Percentiles rank a stretch among this genome's conserved stretches.
These are phyloP conservation scores for Penicillium glabrum DNA, from an alignment of 2,329 filamentous ascomycete genomes.

Conservation along the genomic window DNA sequence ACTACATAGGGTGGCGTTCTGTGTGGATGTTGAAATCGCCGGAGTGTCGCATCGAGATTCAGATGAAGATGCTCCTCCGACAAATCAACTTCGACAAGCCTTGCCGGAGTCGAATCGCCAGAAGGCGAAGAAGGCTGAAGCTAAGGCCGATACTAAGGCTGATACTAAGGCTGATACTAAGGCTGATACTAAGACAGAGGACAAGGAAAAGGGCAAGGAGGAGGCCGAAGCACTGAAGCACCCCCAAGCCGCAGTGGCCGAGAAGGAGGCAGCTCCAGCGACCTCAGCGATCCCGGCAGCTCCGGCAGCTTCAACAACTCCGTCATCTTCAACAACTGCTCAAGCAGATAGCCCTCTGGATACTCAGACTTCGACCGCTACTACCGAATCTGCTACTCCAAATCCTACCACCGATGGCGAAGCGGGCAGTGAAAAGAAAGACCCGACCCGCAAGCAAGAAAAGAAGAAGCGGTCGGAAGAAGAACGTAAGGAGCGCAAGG, in stretches of 20 bases:
- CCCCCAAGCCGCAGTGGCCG: constrained; percentile 54
- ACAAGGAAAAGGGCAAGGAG: constrained; percentile 61
- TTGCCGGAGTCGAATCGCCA: constrained; percentile 25
- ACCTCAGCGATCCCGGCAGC: neutral
- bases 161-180: constrained; percentile 50
- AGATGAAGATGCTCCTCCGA: constrained; percentile 45
- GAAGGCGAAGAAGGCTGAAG: constrained; percentile 41
- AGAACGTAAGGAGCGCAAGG: constrained; percentile 86
- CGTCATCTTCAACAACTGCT: neutral
- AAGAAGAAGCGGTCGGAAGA: constrained; percentile 96
- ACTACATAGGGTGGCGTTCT: constrained; percentile 86
- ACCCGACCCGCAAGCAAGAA: constrained; percentile 75
- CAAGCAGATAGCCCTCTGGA: neutral
- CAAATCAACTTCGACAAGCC: constrained; percentile 27
- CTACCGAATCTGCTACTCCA: constrained; percentile 5
- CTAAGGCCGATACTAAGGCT: constrained; percentile 61
- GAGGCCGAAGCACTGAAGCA: constrained; percentile 75
- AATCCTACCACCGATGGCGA: constrained; percentile 20
- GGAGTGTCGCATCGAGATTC: constrained; percentile 78
- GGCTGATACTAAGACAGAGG: constrained; percentile 47
- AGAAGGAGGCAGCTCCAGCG: constrained; percentile 51
- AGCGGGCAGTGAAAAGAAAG: constrained; percentile 30
- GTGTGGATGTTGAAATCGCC: constrained; percentile 95
- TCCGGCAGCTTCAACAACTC: neutral
- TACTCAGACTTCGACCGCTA: constrained; percentile 3